phyloP scores from a whole-genome alignment of 1,139 yeast species.

The Suhomyces anneliseae region DNA sequence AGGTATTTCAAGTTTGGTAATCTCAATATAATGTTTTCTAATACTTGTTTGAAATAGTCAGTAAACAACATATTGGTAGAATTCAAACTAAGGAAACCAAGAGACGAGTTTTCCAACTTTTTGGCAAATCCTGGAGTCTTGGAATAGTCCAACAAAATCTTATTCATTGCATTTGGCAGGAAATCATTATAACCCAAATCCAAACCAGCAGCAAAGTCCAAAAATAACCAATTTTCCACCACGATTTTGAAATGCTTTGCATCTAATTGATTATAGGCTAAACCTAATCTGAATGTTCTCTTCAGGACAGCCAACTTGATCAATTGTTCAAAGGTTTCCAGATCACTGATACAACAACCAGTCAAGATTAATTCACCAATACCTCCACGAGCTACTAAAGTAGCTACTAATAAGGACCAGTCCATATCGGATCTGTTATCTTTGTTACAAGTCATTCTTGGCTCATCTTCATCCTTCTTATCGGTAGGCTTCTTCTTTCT shows the following conservation, averaged over 20 bases:
- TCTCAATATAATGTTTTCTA: constrained; percentile 33
- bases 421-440: constrained; percentile 71
- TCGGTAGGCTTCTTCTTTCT: constrained; percentile 26
- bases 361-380: constrained; percentile 70
- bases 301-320: constrained; percentile 54
- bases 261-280: constrained; percentile 65
- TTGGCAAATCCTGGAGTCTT: constrained; percentile 21
- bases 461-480: constrained; percentile 28
- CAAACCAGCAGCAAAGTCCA: constrained; percentile 48
- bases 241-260: constrained; percentile 50
- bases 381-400: constrained; percentile 67
- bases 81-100: constrained; percentile 51
- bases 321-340: constrained; percentile 55
- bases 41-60: constrained; percentile 31
- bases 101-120: constrained; percentile 22
- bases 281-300: constrained; percentile 57
- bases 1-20: constrained; percentile 60
- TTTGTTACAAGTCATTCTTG: constrained; percentile 58
- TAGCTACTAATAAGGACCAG: constrained; percentile 71
- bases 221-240: constrained; percentile 43
- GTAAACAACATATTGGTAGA: constrained; percentile 46
- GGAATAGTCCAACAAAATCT: constrained; percentile 25
- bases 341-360: constrained; percentile 66
- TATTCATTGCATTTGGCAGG: constrained; percentile 31
- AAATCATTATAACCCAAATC: constrained; percentile 76